A percentile compares a stretch with the other conserved stretches of the same genome.
Conservation (phyloP, 2,329 filamentous ascomycete species). For the Botrytis pseudocinerea region DNA sequence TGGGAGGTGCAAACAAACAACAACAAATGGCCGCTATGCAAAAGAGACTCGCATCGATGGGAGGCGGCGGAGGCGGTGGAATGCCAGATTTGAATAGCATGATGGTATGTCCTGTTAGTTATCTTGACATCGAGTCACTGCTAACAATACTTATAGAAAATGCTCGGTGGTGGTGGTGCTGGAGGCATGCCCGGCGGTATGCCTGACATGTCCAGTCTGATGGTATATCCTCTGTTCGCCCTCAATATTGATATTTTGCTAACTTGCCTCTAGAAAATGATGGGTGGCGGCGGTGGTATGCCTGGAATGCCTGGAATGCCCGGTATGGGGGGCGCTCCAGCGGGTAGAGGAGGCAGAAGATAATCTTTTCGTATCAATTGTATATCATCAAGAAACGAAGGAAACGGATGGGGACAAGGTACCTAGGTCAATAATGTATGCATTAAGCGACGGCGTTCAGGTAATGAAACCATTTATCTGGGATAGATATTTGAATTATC, state of each 20-base stretch:
- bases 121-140: neutral
- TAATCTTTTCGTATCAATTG: conserved; percentile 20
- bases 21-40: conserved; percentile 98
- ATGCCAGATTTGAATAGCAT: conserved; percentile 84
- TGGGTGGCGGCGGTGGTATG: conserved; percentile 43
- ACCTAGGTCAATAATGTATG: conserved; percentile 21
- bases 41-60: conserved; percentile 91
- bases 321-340: conserved; percentile 26
- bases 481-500: conserved; percentile 12
- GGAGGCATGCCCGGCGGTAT: conserved; percentile 56
- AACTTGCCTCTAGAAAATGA: conserved; percentile 51
- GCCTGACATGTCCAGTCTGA: conserved; percentile 56
- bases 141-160: conserved; percentile 53
- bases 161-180: conserved; percentile 73
- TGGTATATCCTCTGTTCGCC: neutral
- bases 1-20: conserved; percentile 87
- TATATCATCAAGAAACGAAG: conserved; percentile 13
- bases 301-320: conserved; percentile 47
- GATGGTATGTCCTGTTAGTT: conserved; percentile 50
- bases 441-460: conserved; percentile 24
- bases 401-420: conserved; percentile 7
- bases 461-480: conserved; percentile 9
- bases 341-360: conserved; percentile 37
- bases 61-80: conserved; percentile 63
- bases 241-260: neutral